These are phyloP conservation scores for Maudiozyma saulgeensis DNA, from an alignment of 805 yeast species.

Conservation along the genomic window DNA sequence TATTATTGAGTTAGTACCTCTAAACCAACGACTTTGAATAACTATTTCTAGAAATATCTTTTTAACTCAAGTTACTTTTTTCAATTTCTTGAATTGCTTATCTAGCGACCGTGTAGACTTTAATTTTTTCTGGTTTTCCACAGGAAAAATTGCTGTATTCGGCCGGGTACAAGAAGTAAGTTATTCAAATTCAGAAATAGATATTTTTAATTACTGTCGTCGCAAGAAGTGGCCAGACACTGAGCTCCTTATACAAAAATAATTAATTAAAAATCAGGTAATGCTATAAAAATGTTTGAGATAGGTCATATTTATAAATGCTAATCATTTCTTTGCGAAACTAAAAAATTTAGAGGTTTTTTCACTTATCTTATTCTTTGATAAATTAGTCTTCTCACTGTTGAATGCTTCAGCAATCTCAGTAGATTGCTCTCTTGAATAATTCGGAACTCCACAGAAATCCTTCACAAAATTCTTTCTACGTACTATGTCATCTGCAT, in stretches of 20 bases:
- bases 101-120: too few relatives aligned
- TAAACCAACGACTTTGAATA: too few relatives aligned
- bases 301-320: not conserved
- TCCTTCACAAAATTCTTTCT: not conserved
- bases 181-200: too few relatives aligned
- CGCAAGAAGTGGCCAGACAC: too few relatives aligned
- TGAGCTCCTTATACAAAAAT: too few relatives aligned
- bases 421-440: not conserved
- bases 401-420: not conserved
- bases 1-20: too few relatives aligned
- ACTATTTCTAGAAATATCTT: too few relatives aligned
- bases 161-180: too few relatives aligned
- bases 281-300: too few relatives aligned
- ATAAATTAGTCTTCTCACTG: not conserved
- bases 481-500: not conserved
- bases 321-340: constrained; percentile 2
- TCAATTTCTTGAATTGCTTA: not conserved
- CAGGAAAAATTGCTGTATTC: too few relatives aligned
- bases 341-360: constrained; percentile 6
- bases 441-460: not conserved
- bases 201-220: too few relatives aligned
- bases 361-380: not conserved
- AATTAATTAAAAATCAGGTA: too few relatives aligned
- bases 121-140: not conserved
- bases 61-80: not conserved